These are phyloP conservation scores for Backusella morwellensis DNA, from an alignment of 192 early-diverging fungal genomes.

Conservation along the genomic window DNA sequence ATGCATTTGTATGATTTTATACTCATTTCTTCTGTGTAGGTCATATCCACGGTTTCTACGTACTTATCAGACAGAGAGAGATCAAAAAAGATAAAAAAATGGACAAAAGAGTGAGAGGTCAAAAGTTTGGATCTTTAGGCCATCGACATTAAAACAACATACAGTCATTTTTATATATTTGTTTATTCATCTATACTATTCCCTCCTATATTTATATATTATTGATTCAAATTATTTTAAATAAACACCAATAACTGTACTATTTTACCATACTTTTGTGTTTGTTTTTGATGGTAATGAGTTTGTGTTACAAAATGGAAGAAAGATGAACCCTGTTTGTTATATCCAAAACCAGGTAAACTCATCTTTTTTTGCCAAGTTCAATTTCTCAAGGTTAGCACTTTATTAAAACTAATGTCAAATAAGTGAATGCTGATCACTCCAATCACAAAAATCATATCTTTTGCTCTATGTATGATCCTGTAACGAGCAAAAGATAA, in stretches of 20 bases:
- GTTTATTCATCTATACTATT: neutral
- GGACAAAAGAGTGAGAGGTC: neutral
- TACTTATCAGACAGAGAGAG: conserved; percentile 27
- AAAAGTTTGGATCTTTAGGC: neutral
- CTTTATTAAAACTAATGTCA: too few species aligned
- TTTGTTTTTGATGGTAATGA: neutral
- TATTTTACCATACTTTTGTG: neutral
- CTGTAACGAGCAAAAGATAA: too few species aligned
- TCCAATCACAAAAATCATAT: too few species aligned
- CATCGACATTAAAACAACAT: neutral
- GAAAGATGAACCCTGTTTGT: neutral
- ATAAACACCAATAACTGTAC: neutral
- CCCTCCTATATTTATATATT: neutral
- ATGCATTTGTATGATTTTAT: neutral
- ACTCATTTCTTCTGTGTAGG: neutral
- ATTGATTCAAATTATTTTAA: neutral
- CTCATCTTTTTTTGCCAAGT: too few species aligned
- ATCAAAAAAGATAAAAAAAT: neutral
- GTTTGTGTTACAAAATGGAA: too few species aligned
- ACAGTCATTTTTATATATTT: neutral
- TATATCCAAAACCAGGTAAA: neutral
- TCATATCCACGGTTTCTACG: conserved; percentile 35
- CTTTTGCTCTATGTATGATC: too few species aligned
- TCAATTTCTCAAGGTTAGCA: too few species aligned
- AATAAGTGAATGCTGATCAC: too few species aligned